Base-by-base conservation (phyloP, 2,329 filamentous ascomycete species). In the Aspergillus thermomutatus region DNA sequence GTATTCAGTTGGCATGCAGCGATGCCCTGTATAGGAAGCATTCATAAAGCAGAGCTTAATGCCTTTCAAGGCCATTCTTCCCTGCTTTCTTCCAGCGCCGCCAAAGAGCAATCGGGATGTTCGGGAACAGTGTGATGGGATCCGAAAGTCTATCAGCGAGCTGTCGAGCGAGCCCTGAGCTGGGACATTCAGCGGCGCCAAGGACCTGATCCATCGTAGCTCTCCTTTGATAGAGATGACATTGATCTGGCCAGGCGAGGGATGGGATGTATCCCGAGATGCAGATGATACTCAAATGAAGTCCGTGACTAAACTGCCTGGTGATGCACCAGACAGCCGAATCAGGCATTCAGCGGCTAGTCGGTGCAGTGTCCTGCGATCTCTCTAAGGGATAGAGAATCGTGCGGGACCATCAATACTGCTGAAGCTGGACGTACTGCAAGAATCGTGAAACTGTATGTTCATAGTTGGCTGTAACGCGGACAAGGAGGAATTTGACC, bases 361-460 rank as follows among this genome's bases (percentile, higher is more conserved):
- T 28, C n/a, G 11, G 57, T 59, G 46, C 57, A 59, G 6, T 34
- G 21, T 19, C 43, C 7, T n/a, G 26, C 53, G n/a, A 60, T 58
- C 3, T 51, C 34, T 6, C 50, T 41, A 11, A 57, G 48, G 2
- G 55, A 54, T 8, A 54, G 17, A 31, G 50, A 49, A 19, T 62
- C 58, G 26, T 59, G 27, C 3, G 58, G 4, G 2, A 51, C 43
- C 4, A 37, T 57, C 11, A 37, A 49, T 7, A 62, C 34, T 59
- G 60, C 49, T 59, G 60, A 7, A 14, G 41, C 43, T 63, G 60
- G 3, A 57, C 48, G 40, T 63, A 54, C 11, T 48, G 45, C 23
- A 63, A 31, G 43, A 63, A 46, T 47, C 56, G 50, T 2, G 26
- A 28, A 3, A 59, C 48, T 0, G 59, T 59, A 48, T 43, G 54